Evolutionary conservation across 1,284 basidiomycete genomes (phyloP), one percentile per base, ranked within the genome.

Genomic region (Microbotryomycetes sp.): DNA sequence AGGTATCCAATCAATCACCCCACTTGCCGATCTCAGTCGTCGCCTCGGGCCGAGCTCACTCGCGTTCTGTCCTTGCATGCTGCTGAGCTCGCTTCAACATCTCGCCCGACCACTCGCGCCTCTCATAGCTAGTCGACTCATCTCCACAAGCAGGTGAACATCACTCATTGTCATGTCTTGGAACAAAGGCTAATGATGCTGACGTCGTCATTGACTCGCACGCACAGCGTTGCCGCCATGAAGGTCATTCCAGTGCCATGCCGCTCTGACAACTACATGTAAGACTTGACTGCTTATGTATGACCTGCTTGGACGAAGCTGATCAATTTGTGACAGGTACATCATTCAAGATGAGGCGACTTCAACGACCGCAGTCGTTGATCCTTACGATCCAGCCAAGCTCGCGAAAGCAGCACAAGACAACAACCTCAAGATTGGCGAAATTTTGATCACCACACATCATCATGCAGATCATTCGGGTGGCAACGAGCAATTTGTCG

Each of bases 361-460:
- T 25, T 15, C 23, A 16, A 61, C 59, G 12, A 61, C 62, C 7
- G 67, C 67, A n/a, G 59, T 69, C 22, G 81, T 90, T 60, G 90
- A 92, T 75, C 85, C 90, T 0, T 96, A 82, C 74, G 89, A 94
- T 71, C 84, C 93, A 0, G 71, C 80, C 52, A 89, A 88, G 72
- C 86, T 97, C 19, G 75, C 81, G 46, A 80, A 80, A 0, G 84
- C 82, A 1, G 92, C 88, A 0, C 77, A 86, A 54, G 78, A 81
- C 31, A 80, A 85, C 54, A 83, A 83, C 19, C 86, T 92, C 28
- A 77, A 84, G 58, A 74, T 80, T n/a, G 62, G 78, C 19, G 36
- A 60, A 22, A 66, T 50, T 28, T 81, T 83, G 46, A 81, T 94
- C 67, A 92, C 89, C 14, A 94, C 91, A 0, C 90, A 93, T 76